Percentiles rank a stretch among this genome's conserved stretches.
Conservation (phyloP, 441 rosid genomes). For the Populus hybrid region DNA sequence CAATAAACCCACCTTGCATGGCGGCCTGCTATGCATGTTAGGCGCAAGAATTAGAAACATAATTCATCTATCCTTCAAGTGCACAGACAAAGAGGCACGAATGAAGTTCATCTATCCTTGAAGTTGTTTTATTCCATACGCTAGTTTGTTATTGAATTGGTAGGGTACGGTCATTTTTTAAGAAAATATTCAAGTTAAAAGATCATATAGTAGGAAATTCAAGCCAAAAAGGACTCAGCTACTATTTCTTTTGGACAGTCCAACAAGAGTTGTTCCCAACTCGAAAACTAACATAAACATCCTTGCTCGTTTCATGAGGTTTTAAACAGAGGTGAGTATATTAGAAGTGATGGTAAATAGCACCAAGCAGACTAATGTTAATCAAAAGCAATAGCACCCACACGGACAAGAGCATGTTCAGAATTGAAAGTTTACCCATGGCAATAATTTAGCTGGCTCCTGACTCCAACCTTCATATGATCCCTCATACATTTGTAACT, state of each 20-base stretch:
- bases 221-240: not conserved
- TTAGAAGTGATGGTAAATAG: not conserved
- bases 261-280: not conserved
- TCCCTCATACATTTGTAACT: constrained; percentile 61
- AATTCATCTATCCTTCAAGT: not conserved
- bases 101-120: not conserved
- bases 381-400: constrained; percentile 3
- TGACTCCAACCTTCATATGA: constrained; percentile 70
- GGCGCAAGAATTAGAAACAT: not conserved
- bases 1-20: not conserved
- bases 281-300: not conserved
- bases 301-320: not conserved
- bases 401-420: constrained; percentile 7
- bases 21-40: not conserved
- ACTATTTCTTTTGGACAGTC: not conserved
- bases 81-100: not conserved
- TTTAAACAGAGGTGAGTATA: not conserved
- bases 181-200: no score
- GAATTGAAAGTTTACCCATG: constrained; percentile 53
- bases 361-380: not conserved
- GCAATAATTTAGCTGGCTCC: constrained; percentile 62
- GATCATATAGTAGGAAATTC: no score
- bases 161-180: not conserved
- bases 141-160: not conserved
- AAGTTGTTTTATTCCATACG: not conserved